Evolutionary conservation across 1,139 yeast species (phyloP).

Genomic region (Yamadazyma atmosphaerica): DNA sequence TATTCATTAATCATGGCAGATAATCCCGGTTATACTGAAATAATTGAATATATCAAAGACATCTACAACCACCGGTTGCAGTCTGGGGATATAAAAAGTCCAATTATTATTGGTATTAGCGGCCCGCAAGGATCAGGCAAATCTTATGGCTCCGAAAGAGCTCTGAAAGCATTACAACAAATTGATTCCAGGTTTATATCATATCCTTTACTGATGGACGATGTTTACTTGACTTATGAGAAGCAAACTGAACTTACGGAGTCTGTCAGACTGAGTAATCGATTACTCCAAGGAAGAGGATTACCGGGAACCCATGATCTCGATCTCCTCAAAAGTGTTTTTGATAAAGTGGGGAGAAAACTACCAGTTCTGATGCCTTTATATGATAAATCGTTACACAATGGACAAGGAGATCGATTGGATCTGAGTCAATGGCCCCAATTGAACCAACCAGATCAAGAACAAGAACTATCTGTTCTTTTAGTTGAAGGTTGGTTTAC

Average conservation of each 20-base stretch:
- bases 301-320: conserved; percentile 94
- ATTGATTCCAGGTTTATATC: conserved; percentile 6
- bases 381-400: conserved; percentile 74
- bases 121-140: conserved; percentile 98
- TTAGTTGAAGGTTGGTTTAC: conserved; percentile 94
- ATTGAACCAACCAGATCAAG: conserved; percentile 21
- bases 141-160: conserved; percentile 57
- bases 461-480: conserved; percentile 56
- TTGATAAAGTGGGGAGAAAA: conserved; percentile 7
- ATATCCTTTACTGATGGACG: conserved; percentile 75
- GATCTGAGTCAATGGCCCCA: conserved; percentile 36
- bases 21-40: background rate
- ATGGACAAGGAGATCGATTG: conserved; percentile 79
- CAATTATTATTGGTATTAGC: conserved; percentile 66
- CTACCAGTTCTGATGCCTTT: conserved; percentile 52
- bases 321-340: conserved; percentile 14
- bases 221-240: conserved; percentile 68
- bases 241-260: conserved; percentile 53
- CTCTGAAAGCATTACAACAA: conserved; percentile 27
- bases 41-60: background rate
- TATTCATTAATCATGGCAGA: background rate
- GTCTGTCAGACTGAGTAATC: conserved; percentile 39
- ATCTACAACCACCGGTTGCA: background rate
- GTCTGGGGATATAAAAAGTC: conserved; percentile 18
- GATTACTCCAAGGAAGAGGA: conserved; percentile 75